Conservation (phyloP, 768 basidiomycete species). For the Mycena venus region DNA sequence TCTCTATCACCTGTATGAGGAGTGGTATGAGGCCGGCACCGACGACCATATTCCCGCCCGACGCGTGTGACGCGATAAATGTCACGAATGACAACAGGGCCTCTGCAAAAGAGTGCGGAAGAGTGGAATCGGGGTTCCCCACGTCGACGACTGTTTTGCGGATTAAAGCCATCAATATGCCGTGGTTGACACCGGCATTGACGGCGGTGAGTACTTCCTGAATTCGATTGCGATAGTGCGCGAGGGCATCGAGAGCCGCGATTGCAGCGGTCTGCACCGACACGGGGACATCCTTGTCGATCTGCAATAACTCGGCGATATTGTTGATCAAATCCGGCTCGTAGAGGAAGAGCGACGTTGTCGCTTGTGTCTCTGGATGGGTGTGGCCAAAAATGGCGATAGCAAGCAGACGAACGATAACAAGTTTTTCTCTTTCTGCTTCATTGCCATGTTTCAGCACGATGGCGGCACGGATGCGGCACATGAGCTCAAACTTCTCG, state of each 20-base stretch:
- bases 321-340: conserved; percentile 94
- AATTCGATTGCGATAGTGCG: conserved; percentile 84
- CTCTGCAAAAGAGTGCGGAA: conserved; percentile 85
- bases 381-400: conserved; percentile 94
- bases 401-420: conserved; percentile 85
- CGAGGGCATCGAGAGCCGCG: conserved; percentile 91
- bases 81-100: conserved; percentile 89
- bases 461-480: conserved; percentile 85
- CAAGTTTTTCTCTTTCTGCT: conserved; percentile 81
- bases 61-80: conserved; percentile 86
- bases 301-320: conserved; percentile 89
- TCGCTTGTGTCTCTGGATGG: conserved; percentile 82
- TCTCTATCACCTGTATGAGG: conserved; percentile 91
- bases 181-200: conserved; percentile 97
- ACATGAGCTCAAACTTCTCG: conserved; percentile 91
- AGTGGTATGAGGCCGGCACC: conserved; percentile 93
- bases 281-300: conserved; percentile 78
- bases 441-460: conserved; percentile 71
- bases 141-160: conserved; percentile 86
- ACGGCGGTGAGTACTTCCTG: conserved; percentile 91
- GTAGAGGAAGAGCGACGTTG: conserved; percentile 89
- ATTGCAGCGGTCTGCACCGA: conserved; percentile 88
- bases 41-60: conserved; percentile 94
- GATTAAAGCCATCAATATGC: conserved; percentile 90
- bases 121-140: conserved; percentile 70